These are phyloP conservation scores for Pholiota adiposa DNA, from an alignment of 1,284 basidiomycete genomes.

Conservation along the genomic window DNA sequence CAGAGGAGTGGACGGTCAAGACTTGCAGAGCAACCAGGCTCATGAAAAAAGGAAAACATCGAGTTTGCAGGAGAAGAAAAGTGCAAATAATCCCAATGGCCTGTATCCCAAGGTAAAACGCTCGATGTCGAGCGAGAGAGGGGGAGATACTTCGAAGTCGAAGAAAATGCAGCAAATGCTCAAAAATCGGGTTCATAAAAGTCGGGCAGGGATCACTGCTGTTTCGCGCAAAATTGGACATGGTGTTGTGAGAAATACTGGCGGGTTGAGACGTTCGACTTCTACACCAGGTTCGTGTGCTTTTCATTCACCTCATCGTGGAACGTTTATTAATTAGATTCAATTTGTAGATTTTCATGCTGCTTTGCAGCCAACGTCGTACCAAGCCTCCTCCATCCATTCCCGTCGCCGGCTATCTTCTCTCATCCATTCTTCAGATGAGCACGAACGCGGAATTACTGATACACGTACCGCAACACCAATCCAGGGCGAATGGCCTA, in stretches of 20 bases:
- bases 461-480: conserved; percentile 32
- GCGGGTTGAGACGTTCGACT: conserved; percentile 57
- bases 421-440: conserved; percentile 46
- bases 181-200: conserved; percentile 73
- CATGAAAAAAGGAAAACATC: conserved; percentile 19
- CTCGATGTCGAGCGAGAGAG: conserved; percentile 41
- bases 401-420: conserved; percentile 67
- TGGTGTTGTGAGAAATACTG: conserved; percentile 62
- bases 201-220: conserved; percentile 71
- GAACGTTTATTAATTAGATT: too few species aligned
- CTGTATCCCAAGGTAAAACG: conserved; percentile 27
- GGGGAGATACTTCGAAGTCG: conserved; percentile 49
- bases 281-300: conserved; percentile 65
- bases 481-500: conserved; percentile 3
- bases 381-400: conserved; percentile 88
- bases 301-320: background rate
- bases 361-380: conserved; percentile 61
- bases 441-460: conserved; percentile 30
- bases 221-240: conserved; percentile 78
- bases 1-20: conserved; percentile 16
- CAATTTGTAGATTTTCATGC: conserved; percentile 70
- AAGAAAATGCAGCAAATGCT: conserved; percentile 77
- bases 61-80: background rate
- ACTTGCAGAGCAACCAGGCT: conserved; percentile 20
- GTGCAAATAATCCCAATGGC: background rate